Evolutionary conservation across 345 rosid genomes (phyloP).

Genomic region (Eucalyptus erythrocorys): DNA sequence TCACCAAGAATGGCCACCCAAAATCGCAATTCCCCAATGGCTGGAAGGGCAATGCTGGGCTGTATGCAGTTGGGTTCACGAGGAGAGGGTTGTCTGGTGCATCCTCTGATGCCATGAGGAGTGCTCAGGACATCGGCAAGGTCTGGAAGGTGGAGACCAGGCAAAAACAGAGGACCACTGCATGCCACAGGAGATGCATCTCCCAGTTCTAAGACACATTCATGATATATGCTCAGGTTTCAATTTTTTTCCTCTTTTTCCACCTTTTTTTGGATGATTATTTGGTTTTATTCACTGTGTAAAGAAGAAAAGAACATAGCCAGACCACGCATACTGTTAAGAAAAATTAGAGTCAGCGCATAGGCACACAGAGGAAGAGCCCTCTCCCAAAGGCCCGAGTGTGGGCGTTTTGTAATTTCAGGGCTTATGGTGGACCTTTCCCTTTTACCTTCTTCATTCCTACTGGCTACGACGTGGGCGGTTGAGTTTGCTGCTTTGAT

Average conservation of each 20-base stretch:
- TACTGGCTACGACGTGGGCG: not conserved
- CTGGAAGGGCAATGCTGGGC: slow-evolving; percentile 77
- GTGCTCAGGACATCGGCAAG: slow-evolving; percentile 64
- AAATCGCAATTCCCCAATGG: slow-evolving; percentile 55
- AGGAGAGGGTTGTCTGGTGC: slow-evolving; percentile 88
- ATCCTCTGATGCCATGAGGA: slow-evolving; percentile 59
- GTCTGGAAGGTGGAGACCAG: slow-evolving; percentile 80
- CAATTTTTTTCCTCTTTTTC: not conserved
- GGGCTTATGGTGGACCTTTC: not conserved
- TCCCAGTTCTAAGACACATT: slow-evolving; percentile 33
- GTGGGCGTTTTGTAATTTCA: not conserved
- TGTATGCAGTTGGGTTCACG: slow-evolving; percentile 90
- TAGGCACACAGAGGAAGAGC: not conserved
- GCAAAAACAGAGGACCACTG: slow-evolving; percentile 37
- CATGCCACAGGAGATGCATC: slow-evolving; percentile 58
- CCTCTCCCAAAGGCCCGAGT: not conserved
- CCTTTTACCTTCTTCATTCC: not conserved
- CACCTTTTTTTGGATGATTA: not conserved
- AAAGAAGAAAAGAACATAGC: not conserved
- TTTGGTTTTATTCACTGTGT: not conserved
- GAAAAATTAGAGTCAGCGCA: not conserved
- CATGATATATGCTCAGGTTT: not conserved
- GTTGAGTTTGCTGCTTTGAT: not conserved
- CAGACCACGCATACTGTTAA: not conserved
- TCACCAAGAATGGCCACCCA: slow-evolving; percentile 64